A percentile compares a stretch with the other conserved stretches of the same genome.
Conservation (phyloP, 2,329 filamentous ascomycete species). For the Periconia sp. region DNA sequence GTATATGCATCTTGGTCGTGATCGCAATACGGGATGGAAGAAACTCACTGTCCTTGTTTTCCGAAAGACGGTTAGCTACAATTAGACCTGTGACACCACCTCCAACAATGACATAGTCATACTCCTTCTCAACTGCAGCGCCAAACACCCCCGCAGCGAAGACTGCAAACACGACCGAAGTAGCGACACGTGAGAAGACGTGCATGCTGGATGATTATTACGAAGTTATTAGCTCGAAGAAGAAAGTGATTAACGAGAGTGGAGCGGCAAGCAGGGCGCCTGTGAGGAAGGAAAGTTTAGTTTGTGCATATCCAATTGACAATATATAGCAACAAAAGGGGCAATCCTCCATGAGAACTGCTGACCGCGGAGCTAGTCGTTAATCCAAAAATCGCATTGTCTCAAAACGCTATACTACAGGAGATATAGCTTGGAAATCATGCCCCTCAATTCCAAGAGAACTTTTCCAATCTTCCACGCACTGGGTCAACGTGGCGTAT, state of each 20-base stretch:
- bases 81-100: slow-evolving; percentile 33
- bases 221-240: background rate
- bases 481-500: background rate
- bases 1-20: background rate
- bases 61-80: slow-evolving; percentile 34
- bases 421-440: background rate
- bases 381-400: background rate
- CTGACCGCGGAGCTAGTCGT: background rate
- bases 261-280: background rate
- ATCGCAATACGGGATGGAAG: slow-evolving; percentile 10
- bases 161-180: slow-evolving; percentile 12
- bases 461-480: background rate
- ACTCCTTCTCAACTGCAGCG: slow-evolving; percentile 7
- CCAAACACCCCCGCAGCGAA: slow-evolving; percentile 15
- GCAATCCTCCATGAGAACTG: background rate
- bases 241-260: slow-evolving; percentile 3
- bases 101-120: slow-evolving; percentile 36
- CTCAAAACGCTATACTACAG: background rate
- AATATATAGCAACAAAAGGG: background rate
- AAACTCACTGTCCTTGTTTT: slow-evolving; percentile 19
- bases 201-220: slow-evolving; percentile 17
- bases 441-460: too few relatives aligned
- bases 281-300: background rate
- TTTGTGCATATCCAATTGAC: background rate
- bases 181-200: slow-evolving; percentile 15